These are phyloP conservation scores for Gymnopus androsaceus DNA, from an alignment of 1,284 basidiomycete species.

Conservation along the genomic window DNA sequence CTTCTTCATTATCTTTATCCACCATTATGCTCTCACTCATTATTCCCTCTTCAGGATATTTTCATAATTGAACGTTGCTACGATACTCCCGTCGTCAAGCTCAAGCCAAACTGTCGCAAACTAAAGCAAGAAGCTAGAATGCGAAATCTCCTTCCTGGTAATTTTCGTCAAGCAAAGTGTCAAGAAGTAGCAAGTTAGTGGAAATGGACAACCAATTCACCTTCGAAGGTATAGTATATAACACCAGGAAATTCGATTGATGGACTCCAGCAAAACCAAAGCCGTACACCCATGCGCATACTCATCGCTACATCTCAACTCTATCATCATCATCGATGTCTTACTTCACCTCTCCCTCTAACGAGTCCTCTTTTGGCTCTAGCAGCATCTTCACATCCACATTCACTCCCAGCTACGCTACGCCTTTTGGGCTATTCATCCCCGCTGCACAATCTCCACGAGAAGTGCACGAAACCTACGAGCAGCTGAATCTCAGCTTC, in stretches of 20 bases:
- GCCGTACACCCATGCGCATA: neutral
- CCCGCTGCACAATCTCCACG: conserved; percentile 16
- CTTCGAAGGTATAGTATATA: neutral
- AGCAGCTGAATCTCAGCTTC: conserved; percentile 30
- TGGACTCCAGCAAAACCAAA: neutral
- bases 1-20: too few relatives aligned
- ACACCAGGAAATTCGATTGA: neutral
- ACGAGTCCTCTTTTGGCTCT: neutral
- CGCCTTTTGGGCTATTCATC: conserved; percentile 22
- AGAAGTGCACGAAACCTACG: conserved; percentile 25
- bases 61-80: too few relatives aligned
- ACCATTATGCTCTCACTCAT: neutral
- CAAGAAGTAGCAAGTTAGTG: too few relatives aligned
- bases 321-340: neutral
- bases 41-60: conserved; percentile 1
- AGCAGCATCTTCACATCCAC: conserved; percentile 15
- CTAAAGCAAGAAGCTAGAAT: too few relatives aligned
- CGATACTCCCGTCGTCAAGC: too few relatives aligned
- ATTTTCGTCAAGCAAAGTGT: too few relatives aligned
- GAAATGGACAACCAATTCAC: neutral
- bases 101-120: too few relatives aligned
- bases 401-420: conserved; percentile 25
- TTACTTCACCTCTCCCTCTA: neutral
- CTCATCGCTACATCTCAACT: neutral
- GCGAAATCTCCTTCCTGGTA: too few relatives aligned